Evolutionary conservation across 768 basidiomycete species (phyloP).

Genomic region (Boletus rufocinnamomeus): DNA sequence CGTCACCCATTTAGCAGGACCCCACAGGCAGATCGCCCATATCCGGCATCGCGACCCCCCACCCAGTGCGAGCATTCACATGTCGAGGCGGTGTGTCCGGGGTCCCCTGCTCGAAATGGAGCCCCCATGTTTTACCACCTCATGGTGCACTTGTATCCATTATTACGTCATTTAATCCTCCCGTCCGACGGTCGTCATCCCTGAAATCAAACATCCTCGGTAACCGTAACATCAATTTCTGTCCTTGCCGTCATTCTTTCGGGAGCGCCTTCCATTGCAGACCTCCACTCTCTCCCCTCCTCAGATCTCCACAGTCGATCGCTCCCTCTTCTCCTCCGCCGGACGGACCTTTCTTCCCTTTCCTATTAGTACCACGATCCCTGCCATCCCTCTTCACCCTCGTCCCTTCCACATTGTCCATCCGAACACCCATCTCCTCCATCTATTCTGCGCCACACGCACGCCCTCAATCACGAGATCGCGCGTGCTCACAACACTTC

Average conservation of each 20-base stretch:
- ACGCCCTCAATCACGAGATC: background rate
- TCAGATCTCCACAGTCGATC: constrained; percentile 10
- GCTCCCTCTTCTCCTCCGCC: constrained; percentile 1
- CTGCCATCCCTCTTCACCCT: too few relatives aligned
- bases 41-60: constrained; percentile 21
- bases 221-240: background rate
- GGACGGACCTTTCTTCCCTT: constrained; percentile 17
- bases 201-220: constrained; percentile 16
- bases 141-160: constrained; percentile 12
- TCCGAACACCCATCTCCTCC: background rate
- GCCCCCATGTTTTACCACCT: constrained; percentile 18
- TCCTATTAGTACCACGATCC: background rate
- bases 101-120: constrained; percentile 13
- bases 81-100: constrained; percentile 17
- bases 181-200: constrained; percentile 1
- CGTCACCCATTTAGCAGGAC: constrained; percentile 10
- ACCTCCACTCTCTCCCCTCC: background rate
- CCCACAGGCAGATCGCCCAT: constrained; percentile 2
- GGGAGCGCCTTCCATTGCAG: constrained; percentile 20
- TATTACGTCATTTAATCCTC: constrained; percentile 9
- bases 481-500: background rate
- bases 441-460: background rate
- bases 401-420: background rate
- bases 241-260: constrained; percentile 2
- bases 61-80: constrained; percentile 22